Evolutionary conservation across 2,329 filamentous ascomycete species (phyloP), one percentile per base, ranked within the genome.

Genomic region (Pestalotiopsis sp.): DNA sequence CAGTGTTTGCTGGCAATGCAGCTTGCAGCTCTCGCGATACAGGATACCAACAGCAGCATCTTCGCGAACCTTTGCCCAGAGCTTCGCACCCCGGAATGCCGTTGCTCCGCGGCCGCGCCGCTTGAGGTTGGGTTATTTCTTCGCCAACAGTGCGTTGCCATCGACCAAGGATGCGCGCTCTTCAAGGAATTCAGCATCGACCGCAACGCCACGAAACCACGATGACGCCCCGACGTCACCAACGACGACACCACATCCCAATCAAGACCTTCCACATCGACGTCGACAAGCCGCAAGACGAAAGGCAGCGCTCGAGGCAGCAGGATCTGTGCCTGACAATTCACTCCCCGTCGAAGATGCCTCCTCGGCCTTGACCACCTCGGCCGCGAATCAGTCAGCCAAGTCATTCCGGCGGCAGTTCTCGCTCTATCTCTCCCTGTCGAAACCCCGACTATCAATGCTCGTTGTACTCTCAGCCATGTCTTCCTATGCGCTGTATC

Each of bases 361-460:
- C 20, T 91, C 89, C 3, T 86, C 88, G 4, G 79, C 85, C 17
- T 84, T 91, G 25, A 84, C 88, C 52, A 82, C 81, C 63, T 81
- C 80, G 62, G 89, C 85, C 67, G 86, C 83, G 61, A 80, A 80
- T 63, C 85, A 84, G 67, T 87, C 83, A 9, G 77, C 81, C 7
- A 77, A 83, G 71, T 89, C 89, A 17, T 68, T 88, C 65, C 87
- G 87, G 27, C 93, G 94, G 68, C 87, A 89, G 67, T 78, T 96
- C 71, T 93, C 94, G 25, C 91, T 93, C 38, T 94, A 94, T 75
- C 91, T 99, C 71, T 93, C 96, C 31, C 90, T 99, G 72, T 92
- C 95, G n/a, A 99, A 99, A 79, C 96, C 96, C 3, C 94, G 95
- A 66, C 90, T 99, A 63, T 95, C 94, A 7, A 92, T 97, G 74